A percentile compares a stretch with the other conserved stretches of the same genome.
Conservation (phyloP, 352 stramenopile genomes). For the Thalassiosira mediterranea region DNA sequence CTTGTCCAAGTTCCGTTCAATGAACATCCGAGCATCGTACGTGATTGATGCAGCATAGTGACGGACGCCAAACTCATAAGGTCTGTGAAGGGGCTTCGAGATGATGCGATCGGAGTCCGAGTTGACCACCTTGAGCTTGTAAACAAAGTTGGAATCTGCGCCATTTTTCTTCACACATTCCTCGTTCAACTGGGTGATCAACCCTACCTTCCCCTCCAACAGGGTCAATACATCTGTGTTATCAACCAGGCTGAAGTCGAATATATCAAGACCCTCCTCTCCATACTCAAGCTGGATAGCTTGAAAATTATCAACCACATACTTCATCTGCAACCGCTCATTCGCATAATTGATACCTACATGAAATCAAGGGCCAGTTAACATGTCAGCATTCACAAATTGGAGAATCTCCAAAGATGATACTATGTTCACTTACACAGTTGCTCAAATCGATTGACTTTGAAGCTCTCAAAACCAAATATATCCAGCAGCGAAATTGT, state of each 20-base stretch:
- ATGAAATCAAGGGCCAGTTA: no score
- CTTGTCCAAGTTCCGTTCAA: constrained; percentile 96
- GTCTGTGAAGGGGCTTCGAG: constrained; percentile 85
- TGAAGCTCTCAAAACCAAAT: constrained; percentile 97
- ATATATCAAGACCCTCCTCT: constrained; percentile 81
- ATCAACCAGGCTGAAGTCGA: constrained; percentile 85
- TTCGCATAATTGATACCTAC: constrained; percentile 95
- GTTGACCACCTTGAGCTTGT: constrained; percentile 81
- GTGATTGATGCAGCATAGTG: constrained; percentile 94
- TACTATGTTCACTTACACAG: no score
- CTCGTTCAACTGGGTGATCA: constrained; percentile 83
- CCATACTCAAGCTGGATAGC: constrained; percentile 82
- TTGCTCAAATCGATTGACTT: constrained; percentile 92
- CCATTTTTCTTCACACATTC: constrained; percentile 83
- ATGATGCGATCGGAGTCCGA: constrained; percentile 86
- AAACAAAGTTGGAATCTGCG: constrained; percentile 80
- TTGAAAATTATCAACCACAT: constrained; percentile 86
- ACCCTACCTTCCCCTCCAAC: constrained; percentile 80
- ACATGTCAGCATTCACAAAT: no score
- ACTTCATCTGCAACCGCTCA: constrained; percentile 90
- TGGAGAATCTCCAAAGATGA: no score
- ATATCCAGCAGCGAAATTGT: constrained; percentile 97
- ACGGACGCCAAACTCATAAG: constrained; percentile 93
- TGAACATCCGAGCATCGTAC: constrained; percentile 94
- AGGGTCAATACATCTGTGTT: constrained; percentile 84